These are phyloP conservation scores for Xylariomycetidae sp. DNA, from an alignment of 2,329 filamentous ascomycete genomes.

Conservation along the genomic window DNA sequence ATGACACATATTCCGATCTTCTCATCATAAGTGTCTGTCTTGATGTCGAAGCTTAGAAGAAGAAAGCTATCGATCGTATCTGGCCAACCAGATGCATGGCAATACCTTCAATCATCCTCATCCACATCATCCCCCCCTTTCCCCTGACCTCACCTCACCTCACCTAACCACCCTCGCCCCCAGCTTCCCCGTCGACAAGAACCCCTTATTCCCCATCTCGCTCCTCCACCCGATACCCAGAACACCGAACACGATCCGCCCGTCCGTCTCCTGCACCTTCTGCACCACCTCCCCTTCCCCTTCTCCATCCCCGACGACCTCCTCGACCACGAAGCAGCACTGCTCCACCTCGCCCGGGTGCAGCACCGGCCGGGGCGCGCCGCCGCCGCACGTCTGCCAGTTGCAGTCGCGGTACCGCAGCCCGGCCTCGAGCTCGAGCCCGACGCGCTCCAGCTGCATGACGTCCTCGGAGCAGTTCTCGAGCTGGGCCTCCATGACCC, in stretches of 20 bases:
- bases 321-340: conserved; percentile 58
- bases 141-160: conserved; percentile 18
- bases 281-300: conserved; percentile 35
- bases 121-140: too few relatives aligned
- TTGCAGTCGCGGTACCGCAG: conserved; percentile 52
- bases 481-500: conserved; percentile 87
- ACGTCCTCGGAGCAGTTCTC: conserved; percentile 88
- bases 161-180: conserved; percentile 41
- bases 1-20: too few relatives aligned
- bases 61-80: too few relatives aligned
- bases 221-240: conserved; percentile 84
- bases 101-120: too few relatives aligned
- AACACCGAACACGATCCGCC: conserved; percentile 68
- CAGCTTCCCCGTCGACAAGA: conserved; percentile 80
- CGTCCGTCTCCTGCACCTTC: conserved; percentile 54
- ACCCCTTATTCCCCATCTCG: conserved; percentile 84
- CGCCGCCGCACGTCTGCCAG: conserved; percentile 42
- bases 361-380: conserved; percentile 47
- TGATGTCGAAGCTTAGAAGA: too few relatives aligned
- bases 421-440: conserved; percentile 48
- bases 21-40: too few relatives aligned
- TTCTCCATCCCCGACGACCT: conserved; percentile 29
- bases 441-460: conserved; percentile 69
- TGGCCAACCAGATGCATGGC: too few relatives aligned
- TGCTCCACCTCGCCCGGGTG: conserved; percentile 62